These are phyloP conservation scores for Cymbopogon flexuosus DNA, from an alignment of 202 grass and related monocot genomes.

Conservation along the genomic window DNA sequence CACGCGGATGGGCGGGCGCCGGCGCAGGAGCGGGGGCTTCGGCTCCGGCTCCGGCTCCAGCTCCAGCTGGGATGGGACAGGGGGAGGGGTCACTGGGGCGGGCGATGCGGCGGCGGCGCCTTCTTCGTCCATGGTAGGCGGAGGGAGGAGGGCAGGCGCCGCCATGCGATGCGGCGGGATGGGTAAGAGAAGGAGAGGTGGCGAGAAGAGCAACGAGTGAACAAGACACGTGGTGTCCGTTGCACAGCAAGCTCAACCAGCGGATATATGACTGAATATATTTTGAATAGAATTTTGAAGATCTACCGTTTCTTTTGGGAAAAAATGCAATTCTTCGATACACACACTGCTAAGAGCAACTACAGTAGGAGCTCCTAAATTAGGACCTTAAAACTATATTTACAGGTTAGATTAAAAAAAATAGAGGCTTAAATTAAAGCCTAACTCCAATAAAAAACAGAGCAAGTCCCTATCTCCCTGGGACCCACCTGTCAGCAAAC, in stretches of 20 bases:
- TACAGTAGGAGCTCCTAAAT: no score
- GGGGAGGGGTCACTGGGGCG: not conserved
- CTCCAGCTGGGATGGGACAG: not conserved
- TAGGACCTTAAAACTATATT: no score
- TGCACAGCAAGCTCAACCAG: not conserved
- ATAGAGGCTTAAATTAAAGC: no score
- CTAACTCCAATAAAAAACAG: no score
- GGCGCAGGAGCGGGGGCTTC: not conserved
- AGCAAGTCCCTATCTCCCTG: no score
- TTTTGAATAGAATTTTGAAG: not conserved
- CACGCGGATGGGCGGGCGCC: constrained; percentile 48
- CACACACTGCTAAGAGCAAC: no score
- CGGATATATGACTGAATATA: not conserved
- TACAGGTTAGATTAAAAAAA: no score
- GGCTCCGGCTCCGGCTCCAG: not conserved
- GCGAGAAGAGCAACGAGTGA: constrained; percentile 5
- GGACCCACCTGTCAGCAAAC: no score
- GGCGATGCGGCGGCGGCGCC: not conserved
- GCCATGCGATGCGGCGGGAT: constrained; percentile 32
- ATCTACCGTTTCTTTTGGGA: not conserved
- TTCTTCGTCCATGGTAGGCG: not conserved
- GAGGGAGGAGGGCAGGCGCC: constrained; percentile 30
- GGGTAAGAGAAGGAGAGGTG: not conserved
- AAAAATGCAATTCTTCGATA: not conserved
- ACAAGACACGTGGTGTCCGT: constrained; percentile 8